Evolutionary conservation across 805 yeast species (phyloP), one percentile per base, ranked within the genome.

Genomic region (Barnettozyma pratensis): DNA sequence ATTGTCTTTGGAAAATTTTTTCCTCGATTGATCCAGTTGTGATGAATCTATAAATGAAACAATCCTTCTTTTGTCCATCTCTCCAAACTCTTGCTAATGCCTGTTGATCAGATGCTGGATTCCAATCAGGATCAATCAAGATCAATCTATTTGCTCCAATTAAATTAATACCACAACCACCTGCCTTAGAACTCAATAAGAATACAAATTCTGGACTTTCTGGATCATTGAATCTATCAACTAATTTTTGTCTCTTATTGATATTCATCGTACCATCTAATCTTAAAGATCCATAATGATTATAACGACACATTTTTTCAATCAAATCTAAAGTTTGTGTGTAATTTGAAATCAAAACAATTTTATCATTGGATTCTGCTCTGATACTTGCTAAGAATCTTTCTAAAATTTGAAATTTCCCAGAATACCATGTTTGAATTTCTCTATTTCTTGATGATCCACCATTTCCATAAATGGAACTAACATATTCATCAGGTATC

Each of bases 51-150:
- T 94, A 94, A 38, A 92, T 94, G 60, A 85, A 92, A 70, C 99
- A 94, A 65, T 87, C 96, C 66, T 92, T 94, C 74, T 87, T 92
- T 63, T 92, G 99, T 0, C 99, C 99, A 69, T 94, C 99, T 74
- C 99, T 82, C 98, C 98, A 94, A 5, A 94, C 96, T 66, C 99
- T 79, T 0, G 98, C 98, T 53, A 94, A 73, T 0, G 98, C 98
- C 68, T 92, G 99, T 64, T 94, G 98, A 63, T 92, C 99, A 1
- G 96, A 85, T 0, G 99, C 98, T 0, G 99, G 99, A 61, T 92
- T 92, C 99, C 99, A 94, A 64, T 94, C 99, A 0, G 86, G 86
- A 63, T 94, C 99, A 62, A 94, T 73, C 42, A 94, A 70, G 25
- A 94, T 80, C 53, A 94, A 72, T 53, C 99, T 75, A 56, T 94